These are phyloP conservation scores for Tolypocladium amazonense DNA, from an alignment of 2,329 filamentous ascomycete species.

Conservation along the genomic window DNA sequence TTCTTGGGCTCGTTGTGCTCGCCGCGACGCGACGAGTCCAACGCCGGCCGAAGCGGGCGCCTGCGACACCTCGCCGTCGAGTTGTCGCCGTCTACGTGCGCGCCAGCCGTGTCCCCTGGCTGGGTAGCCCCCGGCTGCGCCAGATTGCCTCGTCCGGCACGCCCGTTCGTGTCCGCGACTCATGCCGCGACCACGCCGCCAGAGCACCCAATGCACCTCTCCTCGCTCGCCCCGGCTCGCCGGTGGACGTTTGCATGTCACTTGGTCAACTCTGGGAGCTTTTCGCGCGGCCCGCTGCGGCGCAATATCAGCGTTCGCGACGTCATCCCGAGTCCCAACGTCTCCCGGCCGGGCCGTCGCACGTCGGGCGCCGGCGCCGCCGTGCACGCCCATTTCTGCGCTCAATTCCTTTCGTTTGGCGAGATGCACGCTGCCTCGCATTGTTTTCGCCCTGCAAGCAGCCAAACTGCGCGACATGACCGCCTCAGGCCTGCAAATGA, in stretches of 20 bases:
- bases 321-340: neutral
- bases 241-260: neutral
- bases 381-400: neutral
- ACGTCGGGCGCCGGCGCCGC: neutral
- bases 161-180: neutral
- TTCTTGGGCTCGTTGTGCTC: constrained; percentile 60
- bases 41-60: neutral
- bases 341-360: neutral
- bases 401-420: too few relatives aligned
- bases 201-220: neutral
- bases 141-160: neutral
- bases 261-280: neutral
- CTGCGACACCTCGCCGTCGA: neutral
- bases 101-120: neutral
- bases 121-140: constrained; percentile 1
- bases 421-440: neutral
- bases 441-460: neutral
- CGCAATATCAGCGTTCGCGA: neutral
- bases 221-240: neutral
- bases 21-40: constrained; percentile 26
- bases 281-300: neutral
- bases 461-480: neutral
- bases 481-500: neutral
- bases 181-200: neutral
- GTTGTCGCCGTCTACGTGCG: constrained; percentile 4